These are phyloP conservation scores for Linnemannia elongata DNA, from an alignment of 192 early-diverging fungal species.

Conservation along the genomic window DNA sequence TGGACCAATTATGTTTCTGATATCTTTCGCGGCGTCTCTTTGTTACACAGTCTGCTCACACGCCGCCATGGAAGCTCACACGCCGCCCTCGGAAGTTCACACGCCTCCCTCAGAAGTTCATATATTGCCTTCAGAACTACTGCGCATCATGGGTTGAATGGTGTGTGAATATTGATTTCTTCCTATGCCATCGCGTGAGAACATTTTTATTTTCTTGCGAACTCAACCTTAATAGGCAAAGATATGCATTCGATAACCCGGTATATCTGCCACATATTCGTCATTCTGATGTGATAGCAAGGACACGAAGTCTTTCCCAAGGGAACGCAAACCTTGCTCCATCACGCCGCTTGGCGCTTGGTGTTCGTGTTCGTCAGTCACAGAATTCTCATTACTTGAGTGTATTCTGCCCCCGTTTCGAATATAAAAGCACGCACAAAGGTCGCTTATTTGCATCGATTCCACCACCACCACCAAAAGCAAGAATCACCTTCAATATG, in stretches of 20 bases:
- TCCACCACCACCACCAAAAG: not conserved
- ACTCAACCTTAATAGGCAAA: not conserved
- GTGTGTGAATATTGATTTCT: not conserved
- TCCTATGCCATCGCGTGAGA: not conserved
- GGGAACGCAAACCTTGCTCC: not conserved
- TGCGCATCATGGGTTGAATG: not conserved
- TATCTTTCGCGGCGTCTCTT: constrained; percentile 5
- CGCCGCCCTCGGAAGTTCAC: not conserved
- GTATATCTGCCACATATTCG: not conserved
- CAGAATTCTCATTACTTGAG: not conserved
- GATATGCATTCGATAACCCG: not conserved
- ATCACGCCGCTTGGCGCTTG: not conserved
- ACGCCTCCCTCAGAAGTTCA: no score
- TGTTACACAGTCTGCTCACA: constrained; percentile 8
- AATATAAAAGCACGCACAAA: not conserved
- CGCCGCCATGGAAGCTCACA: not conserved
- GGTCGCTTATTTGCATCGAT: not conserved
- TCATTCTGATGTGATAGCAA: constrained; percentile 7
- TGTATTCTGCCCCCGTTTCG: not conserved
- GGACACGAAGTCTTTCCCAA: not conserved
- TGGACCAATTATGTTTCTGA: constrained; percentile 6
- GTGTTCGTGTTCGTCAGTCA: not conserved
- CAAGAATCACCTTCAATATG: constrained; percentile 8
- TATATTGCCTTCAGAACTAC: not conserved
- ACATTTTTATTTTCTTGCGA: not conserved